A percentile compares a stretch with the other conserved stretches of the same genome.
These are phyloP conservation scores for Calonectria pteridis DNA, from an alignment of 2,329 filamentous ascomycete genomes.

Conservation along the genomic window DNA sequence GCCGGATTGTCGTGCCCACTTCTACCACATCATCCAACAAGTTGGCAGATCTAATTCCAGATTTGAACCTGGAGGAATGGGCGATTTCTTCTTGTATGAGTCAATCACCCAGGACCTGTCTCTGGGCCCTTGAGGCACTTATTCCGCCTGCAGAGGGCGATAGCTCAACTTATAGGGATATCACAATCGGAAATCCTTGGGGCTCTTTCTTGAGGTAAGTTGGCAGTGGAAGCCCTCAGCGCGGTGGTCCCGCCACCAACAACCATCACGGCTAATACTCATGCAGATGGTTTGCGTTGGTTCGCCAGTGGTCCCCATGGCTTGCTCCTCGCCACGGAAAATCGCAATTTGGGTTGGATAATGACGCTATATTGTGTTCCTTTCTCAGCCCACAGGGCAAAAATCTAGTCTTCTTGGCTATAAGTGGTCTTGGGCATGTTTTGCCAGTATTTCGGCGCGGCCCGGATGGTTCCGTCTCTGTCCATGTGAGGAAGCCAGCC, in stretches of 20 bases:
- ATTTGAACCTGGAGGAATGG: slow-evolving; percentile 66
- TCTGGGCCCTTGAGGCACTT: slow-evolving; percentile 75
- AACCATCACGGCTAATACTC: slow-evolving; percentile 13
- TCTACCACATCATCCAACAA: slow-evolving; percentile 50
- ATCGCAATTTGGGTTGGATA: slow-evolving; percentile 74
- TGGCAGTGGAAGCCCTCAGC: background rate
- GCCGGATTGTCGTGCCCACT: slow-evolving; percentile 65
- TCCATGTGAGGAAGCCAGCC: slow-evolving; percentile 66
- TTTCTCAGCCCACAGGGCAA: slow-evolving; percentile 80
- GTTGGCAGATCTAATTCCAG: slow-evolving; percentile 68
- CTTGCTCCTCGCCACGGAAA: slow-evolving; percentile 88
- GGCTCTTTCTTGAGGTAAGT: slow-evolving; percentile 65
- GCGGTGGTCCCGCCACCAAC: background rate
- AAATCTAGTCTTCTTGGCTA: slow-evolving; percentile 81
- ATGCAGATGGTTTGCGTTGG: slow-evolving; percentile 81
- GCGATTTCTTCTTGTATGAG: slow-evolving; percentile 67
- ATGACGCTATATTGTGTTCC: slow-evolving; percentile 82
- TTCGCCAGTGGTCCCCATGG: slow-evolving; percentile 87
- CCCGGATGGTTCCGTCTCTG: slow-evolving; percentile 72
- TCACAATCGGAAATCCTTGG: slow-evolving; percentile 74
- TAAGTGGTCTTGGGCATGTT: slow-evolving; percentile 80
- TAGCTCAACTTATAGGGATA: slow-evolving; percentile 67
- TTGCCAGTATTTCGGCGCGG: slow-evolving; percentile 77
- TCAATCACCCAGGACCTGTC: slow-evolving; percentile 75
- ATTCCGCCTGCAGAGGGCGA: slow-evolving; percentile 69